phyloP scores from a whole-genome alignment of 306 rosid species.

The Lithocarpus polystachyus region DNA sequence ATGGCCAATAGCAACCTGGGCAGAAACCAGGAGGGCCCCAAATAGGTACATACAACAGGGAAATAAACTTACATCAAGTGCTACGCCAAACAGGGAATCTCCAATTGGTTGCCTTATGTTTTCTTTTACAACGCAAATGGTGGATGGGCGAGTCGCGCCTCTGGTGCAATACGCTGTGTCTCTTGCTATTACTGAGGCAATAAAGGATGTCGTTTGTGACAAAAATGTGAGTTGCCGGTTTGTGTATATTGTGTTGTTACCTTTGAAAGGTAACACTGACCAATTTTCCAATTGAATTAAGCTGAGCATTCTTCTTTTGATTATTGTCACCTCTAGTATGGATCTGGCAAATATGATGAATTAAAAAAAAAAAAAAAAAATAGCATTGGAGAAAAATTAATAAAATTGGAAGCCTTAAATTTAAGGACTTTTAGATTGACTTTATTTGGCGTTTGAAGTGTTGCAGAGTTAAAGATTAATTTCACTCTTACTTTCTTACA shows the following conservation, averaged over 20 bases:
- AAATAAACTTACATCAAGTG: too few species aligned
- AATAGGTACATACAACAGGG: too few species aligned
- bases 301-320: not conserved
- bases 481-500: not conserved
- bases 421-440: not conserved
- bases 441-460: not conserved
- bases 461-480: not conserved
- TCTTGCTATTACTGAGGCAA: slow-evolving; percentile 76
- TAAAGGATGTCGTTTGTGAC: slow-evolving; percentile 78
- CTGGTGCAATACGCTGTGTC: slow-evolving; percentile 81
- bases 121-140: slow-evolving; percentile 85
- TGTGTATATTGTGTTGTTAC: not conserved
- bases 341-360: not conserved
- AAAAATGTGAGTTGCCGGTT: slow-evolving; percentile 50
- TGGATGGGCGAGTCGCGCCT: slow-evolving; percentile 76
- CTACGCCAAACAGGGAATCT: too few species aligned
- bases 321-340: not conserved
- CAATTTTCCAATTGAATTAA: not conserved
- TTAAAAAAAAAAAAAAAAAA: not conserved
- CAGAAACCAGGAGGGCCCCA: too few species aligned
- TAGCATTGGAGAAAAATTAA: not conserved
- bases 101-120: slow-evolving; percentile 83
- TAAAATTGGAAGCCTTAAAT: not conserved
- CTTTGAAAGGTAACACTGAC: not conserved
- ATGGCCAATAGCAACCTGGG: too few species aligned